Evolutionary conservation across 2,329 filamentous ascomycete species (phyloP).

Genomic region (Dactylellina drechsleri): DNA sequence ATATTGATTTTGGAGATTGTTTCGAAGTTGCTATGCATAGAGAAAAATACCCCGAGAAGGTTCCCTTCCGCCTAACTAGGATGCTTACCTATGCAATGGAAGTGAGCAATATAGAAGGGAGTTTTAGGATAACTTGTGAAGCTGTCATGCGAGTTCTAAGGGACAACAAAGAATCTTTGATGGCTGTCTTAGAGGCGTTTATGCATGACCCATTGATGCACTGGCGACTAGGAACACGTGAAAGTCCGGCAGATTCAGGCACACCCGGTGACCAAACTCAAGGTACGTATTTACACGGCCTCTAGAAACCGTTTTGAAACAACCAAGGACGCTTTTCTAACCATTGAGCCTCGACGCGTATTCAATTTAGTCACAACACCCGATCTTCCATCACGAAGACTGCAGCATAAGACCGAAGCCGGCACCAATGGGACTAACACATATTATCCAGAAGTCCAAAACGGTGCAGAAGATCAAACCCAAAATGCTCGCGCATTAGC

Average conservation of each 20-base stretch:
- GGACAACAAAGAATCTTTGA: slow-evolving; percentile 97
- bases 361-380: slow-evolving; percentile 3
- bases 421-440: slow-evolving; percentile 23
- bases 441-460: slow-evolving; percentile 29
- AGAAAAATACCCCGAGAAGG: slow-evolving; percentile 97
- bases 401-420: slow-evolving; percentile 28
- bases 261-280: slow-evolving; percentile 27
- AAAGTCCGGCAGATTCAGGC: slow-evolving; percentile 56
- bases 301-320: neutral
- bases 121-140: slow-evolving; percentile 97
- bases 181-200: slow-evolving; percentile 98
- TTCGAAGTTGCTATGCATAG: slow-evolving; percentile 99
- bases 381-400: slow-evolving; percentile 17
- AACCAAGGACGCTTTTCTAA: neutral
- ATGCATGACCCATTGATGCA: slow-evolving; percentile 99
- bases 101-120: slow-evolving; percentile 98
- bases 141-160: slow-evolving; percentile 97
- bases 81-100: slow-evolving; percentile 99
- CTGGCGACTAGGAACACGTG: slow-evolving; percentile 75
- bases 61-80: slow-evolving; percentile 95
- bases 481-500: slow-evolving; percentile 88
- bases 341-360: too few species aligned
- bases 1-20: slow-evolving; percentile 99
- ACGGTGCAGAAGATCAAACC: slow-evolving; percentile 59
- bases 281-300: neutral